These are phyloP conservation scores for Nicotiana tabacum DNA, from an alignment of 257 asterid genomes.

Conservation along the genomic window DNA sequence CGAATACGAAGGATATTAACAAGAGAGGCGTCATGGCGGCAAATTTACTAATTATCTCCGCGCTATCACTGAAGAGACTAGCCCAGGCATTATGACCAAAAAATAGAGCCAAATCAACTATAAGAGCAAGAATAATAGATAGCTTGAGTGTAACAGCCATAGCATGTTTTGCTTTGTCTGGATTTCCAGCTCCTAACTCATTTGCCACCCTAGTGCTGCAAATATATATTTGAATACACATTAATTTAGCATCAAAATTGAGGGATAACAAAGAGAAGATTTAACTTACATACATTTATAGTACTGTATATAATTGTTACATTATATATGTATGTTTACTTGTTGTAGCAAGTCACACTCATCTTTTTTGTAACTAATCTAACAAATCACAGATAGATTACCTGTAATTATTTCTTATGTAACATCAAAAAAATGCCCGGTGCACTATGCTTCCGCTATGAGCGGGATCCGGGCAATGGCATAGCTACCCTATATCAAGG, in stretches of 20 bases:
- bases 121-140: conserved; percentile 29
- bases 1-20: conserved; percentile 35
- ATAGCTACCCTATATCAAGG: no score
- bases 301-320: neutral
- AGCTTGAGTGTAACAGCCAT: conserved; percentile 54
- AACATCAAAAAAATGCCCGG: no score
- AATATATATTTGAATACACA: neutral
- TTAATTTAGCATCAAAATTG: no score
- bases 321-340: neutral
- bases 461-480: no score
- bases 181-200: conserved; percentile 65
- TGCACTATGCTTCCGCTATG: no score
- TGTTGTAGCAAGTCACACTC: neutral
- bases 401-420: no score
- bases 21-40: conserved; percentile 65
- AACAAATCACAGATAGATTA: no score
- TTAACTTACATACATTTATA: neutral
- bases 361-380: neutral
- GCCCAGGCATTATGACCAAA: conserved; percentile 68
- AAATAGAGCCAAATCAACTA: conserved; percentile 31
- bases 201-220: conserved; percentile 82
- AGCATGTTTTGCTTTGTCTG: conserved; percentile 52
- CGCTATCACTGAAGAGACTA: conserved; percentile 52
- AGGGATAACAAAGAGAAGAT: neutral
- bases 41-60: conserved; percentile 36